A percentile compares a stretch with the other conserved stretches of the same genome.
These are phyloP conservation scores for Saussurea involucrata DNA, from an alignment of 129 eudicot genomes.

Conservation along the genomic window DNA sequence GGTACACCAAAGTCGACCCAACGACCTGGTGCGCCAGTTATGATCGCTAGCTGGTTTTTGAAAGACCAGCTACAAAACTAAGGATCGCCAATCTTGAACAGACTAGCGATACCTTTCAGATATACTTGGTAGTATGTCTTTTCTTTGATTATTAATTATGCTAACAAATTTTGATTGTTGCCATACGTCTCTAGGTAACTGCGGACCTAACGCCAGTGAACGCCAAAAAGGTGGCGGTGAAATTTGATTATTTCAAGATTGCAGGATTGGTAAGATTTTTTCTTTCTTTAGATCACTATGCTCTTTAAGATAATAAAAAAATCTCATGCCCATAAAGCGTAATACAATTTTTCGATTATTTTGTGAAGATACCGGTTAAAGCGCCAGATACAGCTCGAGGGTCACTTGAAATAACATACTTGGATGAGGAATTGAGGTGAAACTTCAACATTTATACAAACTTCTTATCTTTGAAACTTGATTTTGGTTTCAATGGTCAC, in stretches of 20 bases:
- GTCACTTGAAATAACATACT: constrained; percentile 67
- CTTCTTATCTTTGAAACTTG: not conserved
- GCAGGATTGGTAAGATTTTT: constrained; percentile 49
- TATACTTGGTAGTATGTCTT: not conserved
- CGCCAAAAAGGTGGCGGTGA: constrained; percentile 59
- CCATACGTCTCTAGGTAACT: constrained; percentile 43
- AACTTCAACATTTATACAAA: not conserved
- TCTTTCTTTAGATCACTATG: not conserved
- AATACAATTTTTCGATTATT: not conserved
- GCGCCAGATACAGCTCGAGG: constrained; percentile 65
- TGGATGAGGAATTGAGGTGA: constrained; percentile 77
- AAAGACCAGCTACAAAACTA: not conserved
- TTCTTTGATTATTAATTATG: not conserved
- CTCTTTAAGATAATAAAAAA: not conserved
- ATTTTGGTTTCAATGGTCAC: not conserved
- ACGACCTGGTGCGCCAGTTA: not conserved
- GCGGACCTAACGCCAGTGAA: constrained; percentile 66
- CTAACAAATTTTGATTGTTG: not conserved
- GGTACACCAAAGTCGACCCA: not conserved
- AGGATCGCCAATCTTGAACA: not conserved
- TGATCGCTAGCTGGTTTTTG: not conserved
- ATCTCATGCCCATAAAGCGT: not conserved
- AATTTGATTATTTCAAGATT: constrained; percentile 66
- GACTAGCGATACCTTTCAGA: not conserved
- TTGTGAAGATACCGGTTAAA: constrained; percentile 47